Evolutionary conservation across 805 yeast genomes (phyloP), one percentile per base, ranked within the genome.

Genomic region (Pichia deserticola): DNA sequence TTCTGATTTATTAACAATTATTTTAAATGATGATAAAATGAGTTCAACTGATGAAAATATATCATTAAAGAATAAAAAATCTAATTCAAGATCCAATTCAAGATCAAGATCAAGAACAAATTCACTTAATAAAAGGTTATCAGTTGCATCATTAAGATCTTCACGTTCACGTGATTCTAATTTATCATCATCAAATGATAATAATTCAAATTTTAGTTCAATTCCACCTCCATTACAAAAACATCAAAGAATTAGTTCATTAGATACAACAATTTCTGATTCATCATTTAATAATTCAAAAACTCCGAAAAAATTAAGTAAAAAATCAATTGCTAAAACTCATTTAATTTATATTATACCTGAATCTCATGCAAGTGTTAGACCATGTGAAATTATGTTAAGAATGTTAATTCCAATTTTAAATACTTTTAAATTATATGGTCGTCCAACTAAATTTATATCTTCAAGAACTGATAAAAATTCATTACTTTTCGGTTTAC

Each of bases 371-470:
- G 81, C 83, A 4, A 86, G 87, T 39, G 92, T 86, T 32, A 74
- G 77, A 42, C 81, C 82, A 15, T 75, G 79, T 44, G 93, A 86
- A 60, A 86, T 86, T 13, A 80, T 84, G 79, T 77, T 86, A 41
- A 69, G 95, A 52, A 74, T 80, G 58, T 69, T 83, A 53, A 73
- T 86, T 34, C 92, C 89, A 43, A 71, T 84, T 20, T 76, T 82
- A 70, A 87, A 86, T 61, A 72, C 84, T 4, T 86, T 84, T 66
- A 77, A 75, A 59, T 63, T 86, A 43, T 86, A 86, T 59, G 95
- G 95, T 8, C 73, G 93, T 56, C 93, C 95, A 1, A 69, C 72
- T 40, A 79, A 74, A 55, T 73, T 86, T 54, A 70, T 74, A 49
- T 77, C 87, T 25, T 76, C 77, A 56, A 81, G 83, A 63, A 68